Evolutionary conservation across 208 protist species (phyloP).

Genomic region (Acanthamoeba royreba): DNA sequence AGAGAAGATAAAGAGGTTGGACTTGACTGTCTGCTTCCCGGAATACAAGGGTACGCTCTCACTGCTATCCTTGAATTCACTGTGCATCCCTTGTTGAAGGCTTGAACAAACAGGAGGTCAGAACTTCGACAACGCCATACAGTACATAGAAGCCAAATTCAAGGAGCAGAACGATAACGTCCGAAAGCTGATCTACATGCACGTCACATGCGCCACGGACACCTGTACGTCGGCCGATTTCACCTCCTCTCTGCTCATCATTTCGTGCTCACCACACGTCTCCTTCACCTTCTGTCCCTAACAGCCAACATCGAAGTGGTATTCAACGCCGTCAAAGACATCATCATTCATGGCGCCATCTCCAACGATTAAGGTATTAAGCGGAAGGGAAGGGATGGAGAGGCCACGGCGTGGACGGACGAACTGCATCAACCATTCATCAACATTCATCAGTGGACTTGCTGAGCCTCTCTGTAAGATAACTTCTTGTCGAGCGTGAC

Average conservation of each 20-base stretch:
- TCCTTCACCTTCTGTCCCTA: not conserved
- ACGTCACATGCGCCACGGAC: constrained; percentile 81
- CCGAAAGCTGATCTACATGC: constrained; percentile 70
- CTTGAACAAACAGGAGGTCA: constrained; percentile 47
- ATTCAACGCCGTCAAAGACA: constrained; percentile 71
- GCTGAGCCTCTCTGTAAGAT: too few species aligned
- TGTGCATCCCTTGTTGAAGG: not conserved
- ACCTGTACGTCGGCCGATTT: constrained; percentile 55
- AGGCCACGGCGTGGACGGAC: not conserved
- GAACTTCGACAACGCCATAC: constrained; percentile 60
- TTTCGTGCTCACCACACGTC: too few species aligned
- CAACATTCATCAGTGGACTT: too few species aligned
- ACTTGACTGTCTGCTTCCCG: constrained; percentile 71
- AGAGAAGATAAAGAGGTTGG: constrained; percentile 74
- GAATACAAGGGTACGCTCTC: constrained; percentile 66
- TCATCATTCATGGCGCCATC: not conserved
- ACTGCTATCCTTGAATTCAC: constrained; percentile 51
- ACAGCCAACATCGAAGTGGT: constrained; percentile 79
- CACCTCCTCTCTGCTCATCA: too few species aligned
- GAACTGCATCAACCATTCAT: too few species aligned
- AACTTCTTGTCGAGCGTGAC: too few species aligned
- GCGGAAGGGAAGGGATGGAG: too few species aligned
- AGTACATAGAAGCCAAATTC: constrained; percentile 75
- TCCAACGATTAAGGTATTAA: too few species aligned
- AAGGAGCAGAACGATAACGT: constrained; percentile 60